Percentiles rank a stretch among this genome's conserved stretches.
phyloP scores from a whole-genome alignment of 2,329 filamentous ascomycete species.

The Hortaea sp. region DNA sequence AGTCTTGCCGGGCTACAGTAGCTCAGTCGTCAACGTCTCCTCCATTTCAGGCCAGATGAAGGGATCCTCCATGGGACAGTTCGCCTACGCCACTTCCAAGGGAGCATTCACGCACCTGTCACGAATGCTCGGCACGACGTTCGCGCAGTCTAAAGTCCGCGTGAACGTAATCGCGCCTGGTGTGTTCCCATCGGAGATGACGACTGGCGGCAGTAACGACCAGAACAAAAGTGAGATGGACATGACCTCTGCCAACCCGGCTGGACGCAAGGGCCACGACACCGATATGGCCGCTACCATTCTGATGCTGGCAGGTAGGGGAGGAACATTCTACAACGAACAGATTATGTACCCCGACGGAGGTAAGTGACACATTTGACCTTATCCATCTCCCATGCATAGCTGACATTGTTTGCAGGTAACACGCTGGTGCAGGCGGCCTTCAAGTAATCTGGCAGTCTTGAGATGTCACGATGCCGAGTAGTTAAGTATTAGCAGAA shows the following conservation, averaged over 20 bases:
- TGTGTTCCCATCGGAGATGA: slow-evolving; percentile 37
- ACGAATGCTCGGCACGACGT: slow-evolving; percentile 37
- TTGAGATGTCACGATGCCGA: too few relatives aligned
- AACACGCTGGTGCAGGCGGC: slow-evolving; percentile 2
- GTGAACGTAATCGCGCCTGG: slow-evolving; percentile 31
- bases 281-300: slow-evolving; percentile 43
- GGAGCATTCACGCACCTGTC: slow-evolving; percentile 37
- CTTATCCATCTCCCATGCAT: too few relatives aligned
- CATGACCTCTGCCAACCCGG: slow-evolving; percentile 34
- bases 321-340: slow-evolving; percentile 44
- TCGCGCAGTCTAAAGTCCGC: slow-evolving; percentile 19
- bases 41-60: slow-evolving; percentile 45
- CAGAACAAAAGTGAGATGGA: slow-evolving; percentile 39
- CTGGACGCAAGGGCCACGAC: slow-evolving; percentile 35
- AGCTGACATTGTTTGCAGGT: background rate
- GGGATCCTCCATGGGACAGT: slow-evolving; percentile 40
- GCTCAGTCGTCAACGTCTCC: slow-evolving; percentile 44
- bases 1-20: slow-evolving; percentile 38
- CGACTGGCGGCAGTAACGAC: slow-evolving; percentile 34
- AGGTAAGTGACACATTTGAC: slow-evolving; percentile 3
- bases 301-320: slow-evolving; percentile 41
- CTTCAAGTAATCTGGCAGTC: slow-evolving; percentile 1
- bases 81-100: slow-evolving; percentile 43
- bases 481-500: too few relatives aligned
- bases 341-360: slow-evolving; percentile 45